These are phyloP conservation scores for Trichoderma asperellum DNA, from an alignment of 2,329 filamentous ascomycete species.

Conservation along the genomic window DNA sequence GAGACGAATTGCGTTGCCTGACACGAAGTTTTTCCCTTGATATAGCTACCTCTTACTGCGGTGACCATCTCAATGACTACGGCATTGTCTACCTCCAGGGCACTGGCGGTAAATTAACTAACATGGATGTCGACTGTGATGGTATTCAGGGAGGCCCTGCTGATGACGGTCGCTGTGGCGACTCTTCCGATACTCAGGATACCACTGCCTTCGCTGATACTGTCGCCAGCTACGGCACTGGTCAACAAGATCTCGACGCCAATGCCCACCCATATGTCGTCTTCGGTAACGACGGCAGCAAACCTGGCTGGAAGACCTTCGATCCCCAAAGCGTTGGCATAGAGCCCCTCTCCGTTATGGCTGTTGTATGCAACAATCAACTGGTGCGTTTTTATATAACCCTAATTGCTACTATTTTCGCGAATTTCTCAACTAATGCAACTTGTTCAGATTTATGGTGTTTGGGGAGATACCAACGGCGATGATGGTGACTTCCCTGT, in stretches of 20 bases:
- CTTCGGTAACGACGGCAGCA: conserved; percentile 52
- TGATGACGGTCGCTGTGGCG: conserved; percentile 51
- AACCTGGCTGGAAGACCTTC: conserved; percentile 43
- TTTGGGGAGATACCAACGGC: conserved; percentile 67
- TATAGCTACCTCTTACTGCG: conserved; percentile 50
- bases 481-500: conserved; percentile 51
- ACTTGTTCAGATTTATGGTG: conserved; percentile 53
- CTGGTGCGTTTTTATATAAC: conserved; percentile 41
- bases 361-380: conserved; percentile 56
- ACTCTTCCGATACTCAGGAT: conserved; percentile 49
- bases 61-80: conserved; percentile 47
- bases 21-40: background rate
- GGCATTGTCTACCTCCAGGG: conserved; percentile 55
- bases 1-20: background rate
- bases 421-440: background rate
- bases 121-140: conserved; percentile 65
- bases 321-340: conserved; percentile 49
- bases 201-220: conserved; percentile 53
- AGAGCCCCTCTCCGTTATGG: conserved; percentile 57
- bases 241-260: conserved; percentile 51
- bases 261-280: conserved; percentile 58
- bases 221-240: conserved; percentile 44
- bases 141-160: conserved; percentile 49
- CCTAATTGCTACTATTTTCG: background rate
- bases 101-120: conserved; percentile 46